Conservation (phyloP, 768 basidiomycete species). For the Kwoniella newhampshirensis region DNA sequence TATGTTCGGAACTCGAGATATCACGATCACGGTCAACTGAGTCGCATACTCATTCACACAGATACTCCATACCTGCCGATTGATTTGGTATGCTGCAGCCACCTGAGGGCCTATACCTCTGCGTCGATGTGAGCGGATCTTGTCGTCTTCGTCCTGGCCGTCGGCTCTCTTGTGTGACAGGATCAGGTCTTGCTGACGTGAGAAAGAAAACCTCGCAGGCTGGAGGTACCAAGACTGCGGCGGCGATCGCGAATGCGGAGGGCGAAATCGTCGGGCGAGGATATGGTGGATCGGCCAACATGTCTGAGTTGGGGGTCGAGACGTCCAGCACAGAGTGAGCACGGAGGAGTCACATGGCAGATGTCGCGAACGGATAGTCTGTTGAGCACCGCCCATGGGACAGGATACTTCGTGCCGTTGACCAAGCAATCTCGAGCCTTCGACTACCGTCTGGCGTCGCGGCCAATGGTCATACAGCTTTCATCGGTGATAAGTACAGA, state of each 20-base stretch:
- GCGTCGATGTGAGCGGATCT: conserved; percentile 3
- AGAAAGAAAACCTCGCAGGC: conserved; percentile 8
- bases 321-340: conserved; percentile 29
- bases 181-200: too few species aligned
- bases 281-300: conserved; percentile 74
- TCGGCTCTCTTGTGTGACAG: not conserved
- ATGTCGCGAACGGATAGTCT: conserved; percentile 6
- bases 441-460: too few species aligned
- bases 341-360: conserved; percentile 49
- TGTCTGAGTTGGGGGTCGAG: conserved; percentile 68
- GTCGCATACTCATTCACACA: too few species aligned
- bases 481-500: not conserved
- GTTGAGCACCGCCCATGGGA: not conserved
- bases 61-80: too few species aligned
- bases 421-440: not conserved
- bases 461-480: too few species aligned
- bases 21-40: too few species aligned
- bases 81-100: not conserved
- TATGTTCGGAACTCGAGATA: too few species aligned
- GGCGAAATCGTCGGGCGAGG: conserved; percentile 69
- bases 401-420: not conserved
- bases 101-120: not conserved
- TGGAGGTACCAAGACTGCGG: conserved; percentile 81
- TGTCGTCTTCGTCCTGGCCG: too few species aligned
- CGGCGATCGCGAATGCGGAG: conserved; percentile 62